Evolutionary conservation across 2,329 filamentous ascomycete genomes (phyloP).

Genomic region (Pseudopithomyces maydicus): DNA sequence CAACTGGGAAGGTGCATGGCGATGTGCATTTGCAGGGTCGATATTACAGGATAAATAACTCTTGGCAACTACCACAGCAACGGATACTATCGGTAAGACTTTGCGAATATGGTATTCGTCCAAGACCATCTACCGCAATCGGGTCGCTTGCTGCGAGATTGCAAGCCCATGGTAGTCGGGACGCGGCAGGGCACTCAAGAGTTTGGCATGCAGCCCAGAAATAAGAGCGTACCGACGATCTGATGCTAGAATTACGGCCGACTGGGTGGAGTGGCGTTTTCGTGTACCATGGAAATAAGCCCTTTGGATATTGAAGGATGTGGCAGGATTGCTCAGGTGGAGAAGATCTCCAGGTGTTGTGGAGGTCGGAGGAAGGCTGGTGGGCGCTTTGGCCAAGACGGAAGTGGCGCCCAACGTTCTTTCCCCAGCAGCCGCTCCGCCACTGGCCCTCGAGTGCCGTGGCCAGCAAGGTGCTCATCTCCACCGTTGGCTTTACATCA

Average conservation of each 20-base stretch:
- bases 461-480: background rate
- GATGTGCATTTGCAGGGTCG: background rate
- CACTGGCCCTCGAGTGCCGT: background rate
- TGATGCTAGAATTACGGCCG: no score
- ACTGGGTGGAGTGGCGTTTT: background rate
- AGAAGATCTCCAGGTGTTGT: background rate
- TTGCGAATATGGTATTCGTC: background rate
- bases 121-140: background rate
- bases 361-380: background rate
- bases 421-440: background rate
- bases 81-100: background rate
- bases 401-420: background rate
- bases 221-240: no score
- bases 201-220: background rate
- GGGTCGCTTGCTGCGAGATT: background rate
- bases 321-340: background rate
- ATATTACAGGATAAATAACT: conserved; percentile 9
- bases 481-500: background rate
- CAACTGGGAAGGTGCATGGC: conserved; percentile 4
- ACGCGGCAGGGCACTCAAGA: no score
- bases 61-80: background rate
- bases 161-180: background rate
- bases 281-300: background rate
- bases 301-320: background rate
- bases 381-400: background rate